Percentiles rank a stretch among this genome's conserved stretches.
Evolutionary conservation across 164 flowering plant genomes (phyloP).

Genomic region (Tinospora cordifolia): DNA sequence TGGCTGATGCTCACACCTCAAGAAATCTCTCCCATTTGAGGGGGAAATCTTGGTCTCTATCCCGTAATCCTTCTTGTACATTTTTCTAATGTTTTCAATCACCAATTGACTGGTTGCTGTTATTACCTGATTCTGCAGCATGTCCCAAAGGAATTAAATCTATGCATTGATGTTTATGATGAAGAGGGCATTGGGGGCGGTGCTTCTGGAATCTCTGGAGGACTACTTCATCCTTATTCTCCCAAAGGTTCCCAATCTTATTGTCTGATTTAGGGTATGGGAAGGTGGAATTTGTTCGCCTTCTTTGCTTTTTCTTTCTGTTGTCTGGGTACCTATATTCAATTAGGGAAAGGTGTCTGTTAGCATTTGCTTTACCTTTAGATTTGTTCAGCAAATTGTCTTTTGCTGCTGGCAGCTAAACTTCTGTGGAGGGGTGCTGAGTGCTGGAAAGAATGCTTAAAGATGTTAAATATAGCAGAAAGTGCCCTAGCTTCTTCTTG

Average conservation of each 20-base stretch:
- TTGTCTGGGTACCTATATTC: not conserved
- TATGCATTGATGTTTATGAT: slow-evolving; percentile 68
- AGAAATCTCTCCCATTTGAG: not conserved
- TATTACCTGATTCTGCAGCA: slow-evolving; percentile 37
- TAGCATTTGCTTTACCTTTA: not conserved
- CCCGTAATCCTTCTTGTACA: not conserved
- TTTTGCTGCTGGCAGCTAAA: slow-evolving; percentile 48
- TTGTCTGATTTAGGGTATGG: slow-evolving; percentile 13
- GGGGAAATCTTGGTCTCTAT: not conserved
- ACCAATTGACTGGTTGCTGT: not conserved
- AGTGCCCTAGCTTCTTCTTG: slow-evolving; percentile 26
- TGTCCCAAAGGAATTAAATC: slow-evolving; percentile 34
- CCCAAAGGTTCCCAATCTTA: slow-evolving; percentile 62
- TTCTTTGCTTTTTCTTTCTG: not conserved
- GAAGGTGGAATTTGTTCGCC: slow-evolving; percentile 1
- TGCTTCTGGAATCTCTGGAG: slow-evolving; percentile 95
- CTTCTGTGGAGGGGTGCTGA: slow-evolving; percentile 79
- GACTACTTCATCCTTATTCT: slow-evolving; percentile 90
- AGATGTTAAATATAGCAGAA: slow-evolving; percentile 65
- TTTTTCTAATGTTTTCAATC: not conserved
- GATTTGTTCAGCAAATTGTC: slow-evolving; percentile 9
- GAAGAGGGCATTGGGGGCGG: slow-evolving; percentile 93
- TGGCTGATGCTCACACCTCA: not conserved
- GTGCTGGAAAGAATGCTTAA: slow-evolving; percentile 74
- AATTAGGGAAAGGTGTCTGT: not conserved